Conservation (phyloP, 208 protist genomes). For the Trypanosoma platydactyli region DNA sequence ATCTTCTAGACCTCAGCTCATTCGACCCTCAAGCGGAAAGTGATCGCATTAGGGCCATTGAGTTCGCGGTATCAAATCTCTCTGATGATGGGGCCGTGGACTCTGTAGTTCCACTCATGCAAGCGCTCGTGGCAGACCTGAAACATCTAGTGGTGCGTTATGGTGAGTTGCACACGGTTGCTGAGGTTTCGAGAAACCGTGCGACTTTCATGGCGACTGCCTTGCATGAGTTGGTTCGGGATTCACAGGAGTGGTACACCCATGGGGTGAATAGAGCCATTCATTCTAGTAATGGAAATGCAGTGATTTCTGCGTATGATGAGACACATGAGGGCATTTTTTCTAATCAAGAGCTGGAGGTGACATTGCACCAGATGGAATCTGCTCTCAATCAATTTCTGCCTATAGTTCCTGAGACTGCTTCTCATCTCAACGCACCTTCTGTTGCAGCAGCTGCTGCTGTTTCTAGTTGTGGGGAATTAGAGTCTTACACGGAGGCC, state of each 20-base stretch:
- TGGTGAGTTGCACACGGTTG: constrained; percentile 2
- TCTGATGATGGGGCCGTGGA: not conserved
- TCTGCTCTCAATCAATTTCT: constrained; percentile 9
- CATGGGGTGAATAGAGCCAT: constrained; percentile 1
- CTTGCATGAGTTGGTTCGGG: constrained; percentile 11
- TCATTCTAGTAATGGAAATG: not conserved
- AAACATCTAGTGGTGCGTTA: not conserved
- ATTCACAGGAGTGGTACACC: constrained; percentile 25
- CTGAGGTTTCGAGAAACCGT: not conserved
- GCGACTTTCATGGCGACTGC: not conserved
- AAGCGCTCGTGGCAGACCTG: constrained; percentile 9
- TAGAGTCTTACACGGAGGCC: constrained; percentile 39
- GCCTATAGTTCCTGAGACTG: not conserved
- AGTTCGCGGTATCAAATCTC: constrained; percentile 4
- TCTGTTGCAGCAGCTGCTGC: constrained; percentile 6
- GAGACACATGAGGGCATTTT: constrained; percentile 2
- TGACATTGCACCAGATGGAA: constrained; percentile 19
- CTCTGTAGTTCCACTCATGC: not conserved
- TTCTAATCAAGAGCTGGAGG: constrained; percentile 14
- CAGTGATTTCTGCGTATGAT: not conserved
- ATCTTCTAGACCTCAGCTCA: not conserved
- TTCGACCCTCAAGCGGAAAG: constrained; percentile 14
- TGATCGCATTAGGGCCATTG: constrained; percentile 1
- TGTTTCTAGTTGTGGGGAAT: constrained; percentile 1
- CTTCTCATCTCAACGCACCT: constrained; percentile 14